These are phyloP conservation scores for Saprolegnia parasitica DNA, from an alignment of 352 stramenopile genomes.

Conservation along the genomic window DNA sequence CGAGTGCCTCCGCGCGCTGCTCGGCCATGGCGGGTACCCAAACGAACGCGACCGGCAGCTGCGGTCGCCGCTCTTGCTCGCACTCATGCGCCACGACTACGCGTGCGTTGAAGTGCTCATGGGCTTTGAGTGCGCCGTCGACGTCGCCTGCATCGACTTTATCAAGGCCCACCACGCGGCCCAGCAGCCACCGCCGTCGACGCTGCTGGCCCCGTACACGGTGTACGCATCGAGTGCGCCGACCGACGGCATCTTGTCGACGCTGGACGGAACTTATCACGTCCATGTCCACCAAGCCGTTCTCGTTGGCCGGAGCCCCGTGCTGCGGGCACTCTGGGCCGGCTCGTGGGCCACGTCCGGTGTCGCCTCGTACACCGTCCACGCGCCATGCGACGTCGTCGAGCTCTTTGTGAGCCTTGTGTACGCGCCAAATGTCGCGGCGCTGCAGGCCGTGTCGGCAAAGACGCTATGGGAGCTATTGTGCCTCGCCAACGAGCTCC, in stretches of 20 bases:
- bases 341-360: slow-evolving; percentile 2
- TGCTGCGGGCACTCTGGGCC: slow-evolving; percentile 9
- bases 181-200: not conserved
- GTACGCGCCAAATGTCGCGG: slow-evolving; percentile 10
- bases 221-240: not conserved
- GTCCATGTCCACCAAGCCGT: not conserved
- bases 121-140: slow-evolving; percentile 11
- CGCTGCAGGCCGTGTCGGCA: not conserved
- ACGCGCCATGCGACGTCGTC: not conserved
- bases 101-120: slow-evolving; percentile 15
- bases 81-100: not conserved
- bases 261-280: not conserved
- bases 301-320: slow-evolving; percentile 3
- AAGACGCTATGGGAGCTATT: not conserved
- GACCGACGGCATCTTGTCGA: not conserved
- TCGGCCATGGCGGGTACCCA: slow-evolving; percentile 14
- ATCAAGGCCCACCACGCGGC: not conserved
- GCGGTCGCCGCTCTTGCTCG: slow-evolving; percentile 8
- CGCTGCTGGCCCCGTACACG: not conserved
- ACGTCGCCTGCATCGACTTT: slow-evolving; percentile 15
- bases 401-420: not conserved
- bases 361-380: not conserved
- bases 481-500: not conserved
- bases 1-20: not conserved
- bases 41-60: slow-evolving; percentile 25